These are phyloP conservation scores for Eucalyptus tenuipes DNA, from an alignment of 345 rosid genomes.

Conservation along the genomic window DNA sequence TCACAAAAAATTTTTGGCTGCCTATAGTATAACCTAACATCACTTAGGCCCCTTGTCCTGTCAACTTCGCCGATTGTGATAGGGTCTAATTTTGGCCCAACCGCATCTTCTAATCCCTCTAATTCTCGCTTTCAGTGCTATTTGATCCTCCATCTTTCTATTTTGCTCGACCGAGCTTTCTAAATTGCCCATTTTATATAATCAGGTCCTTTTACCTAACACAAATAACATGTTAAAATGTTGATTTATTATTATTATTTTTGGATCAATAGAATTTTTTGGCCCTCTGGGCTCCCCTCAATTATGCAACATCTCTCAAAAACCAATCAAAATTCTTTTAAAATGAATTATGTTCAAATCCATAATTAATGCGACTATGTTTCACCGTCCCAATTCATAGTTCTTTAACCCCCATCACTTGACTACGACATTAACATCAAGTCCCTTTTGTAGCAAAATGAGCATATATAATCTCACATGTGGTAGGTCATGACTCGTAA, in stretches of 20 bases:
- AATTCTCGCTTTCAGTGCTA: neutral
- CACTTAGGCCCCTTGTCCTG: neutral
- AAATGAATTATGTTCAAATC: neutral
- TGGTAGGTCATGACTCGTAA: accelerated
- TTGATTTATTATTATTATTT: neutral
- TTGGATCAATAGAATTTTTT: neutral
- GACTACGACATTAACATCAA: neutral
- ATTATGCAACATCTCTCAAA: neutral
- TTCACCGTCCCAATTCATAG: accelerated
- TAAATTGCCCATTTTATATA: neutral
- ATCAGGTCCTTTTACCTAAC: neutral
- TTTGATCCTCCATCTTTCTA: neutral
- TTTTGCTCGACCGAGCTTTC: neutral
- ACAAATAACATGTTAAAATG: too few relatives aligned
- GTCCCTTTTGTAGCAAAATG: accelerated
- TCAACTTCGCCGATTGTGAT: neutral
- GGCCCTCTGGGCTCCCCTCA: neutral
- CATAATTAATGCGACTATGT: neutral
- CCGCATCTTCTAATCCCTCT: neutral
- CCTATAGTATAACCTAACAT: neutral
- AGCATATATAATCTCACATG: accelerated
- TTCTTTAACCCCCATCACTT: neutral
- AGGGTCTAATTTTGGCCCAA: neutral
- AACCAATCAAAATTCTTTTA: neutral
- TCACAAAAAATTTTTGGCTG: too few relatives aligned